A percentile compares a stretch with the other conserved stretches of the same genome.
phyloP scores from a whole-genome alignment of 306 rosid genomes.

The Malus domestica region ASM211411v1 NC_041805.1:17244501-17245000 shows the following conservation, averaged over 20 bases:
- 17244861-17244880: neutral
- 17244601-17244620: neutral
- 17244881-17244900: neutral
- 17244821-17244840: neutral
- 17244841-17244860: neutral
- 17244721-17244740: neutral
- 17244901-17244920: neutral
- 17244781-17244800: neutral
- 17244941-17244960: neutral
- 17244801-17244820: neutral
- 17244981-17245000: slow-evolving; percentile 24
- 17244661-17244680: neutral
- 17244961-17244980: slow-evolving; percentile 23
- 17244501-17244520: neutral
- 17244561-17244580: neutral
- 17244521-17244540: neutral
- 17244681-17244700: slow-evolving; percentile 25
- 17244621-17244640: slow-evolving; percentile 18
- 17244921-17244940: neutral
- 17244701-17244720: slow-evolving; percentile 33
- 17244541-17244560: neutral
- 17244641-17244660: neutral
- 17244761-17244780: neutral
- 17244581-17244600: neutral
- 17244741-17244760: neutral